Evolutionary conservation across 176 grass and related monocot species (phyloP).

Genomic region (Cymbopogon citratus): DNA sequence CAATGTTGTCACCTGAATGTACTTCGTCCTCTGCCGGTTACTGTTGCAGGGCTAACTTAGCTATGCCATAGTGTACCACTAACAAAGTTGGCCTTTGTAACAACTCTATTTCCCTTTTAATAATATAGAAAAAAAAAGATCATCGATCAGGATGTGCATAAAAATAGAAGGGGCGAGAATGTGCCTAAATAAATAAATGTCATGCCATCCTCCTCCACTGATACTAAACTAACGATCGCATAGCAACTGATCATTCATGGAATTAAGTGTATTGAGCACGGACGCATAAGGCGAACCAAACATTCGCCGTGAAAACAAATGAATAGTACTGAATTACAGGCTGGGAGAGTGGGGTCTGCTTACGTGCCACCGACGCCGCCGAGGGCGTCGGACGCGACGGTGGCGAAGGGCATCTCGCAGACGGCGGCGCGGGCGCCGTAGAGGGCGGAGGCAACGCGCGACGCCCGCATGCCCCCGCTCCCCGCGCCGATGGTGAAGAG

Average conservation of each 20-base stretch:
- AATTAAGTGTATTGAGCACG: background rate
- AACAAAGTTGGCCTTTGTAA: too few relatives aligned
- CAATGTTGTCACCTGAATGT: too few relatives aligned
- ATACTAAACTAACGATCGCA: background rate
- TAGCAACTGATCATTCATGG: background rate
- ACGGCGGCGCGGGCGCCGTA: slow-evolving; percentile 58
- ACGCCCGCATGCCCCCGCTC: slow-evolving; percentile 67
- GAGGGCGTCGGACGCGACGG: slow-evolving; percentile 48
- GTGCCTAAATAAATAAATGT: too few relatives aligned
- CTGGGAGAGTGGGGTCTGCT: background rate
- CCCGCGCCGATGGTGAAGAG: slow-evolving; percentile 76
- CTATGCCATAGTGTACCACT: too few relatives aligned
- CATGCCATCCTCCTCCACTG: too few relatives aligned
- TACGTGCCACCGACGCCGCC: slow-evolving; percentile 79
- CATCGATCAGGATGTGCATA: background rate
- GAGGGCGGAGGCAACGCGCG: slow-evolving; percentile 43
- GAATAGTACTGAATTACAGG: background rate
- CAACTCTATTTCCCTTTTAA: too few relatives aligned
- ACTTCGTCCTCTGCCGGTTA: too few relatives aligned
- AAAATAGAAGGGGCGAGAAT: too few relatives aligned
- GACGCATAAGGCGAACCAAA: background rate
- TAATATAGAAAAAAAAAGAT: too few relatives aligned
- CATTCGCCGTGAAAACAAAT: background rate
- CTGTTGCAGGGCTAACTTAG: too few relatives aligned
- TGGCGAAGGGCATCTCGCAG: slow-evolving; percentile 67